Base-by-base conservation (phyloP, 345 rosid genomes). In the Firmiana major region DNA sequence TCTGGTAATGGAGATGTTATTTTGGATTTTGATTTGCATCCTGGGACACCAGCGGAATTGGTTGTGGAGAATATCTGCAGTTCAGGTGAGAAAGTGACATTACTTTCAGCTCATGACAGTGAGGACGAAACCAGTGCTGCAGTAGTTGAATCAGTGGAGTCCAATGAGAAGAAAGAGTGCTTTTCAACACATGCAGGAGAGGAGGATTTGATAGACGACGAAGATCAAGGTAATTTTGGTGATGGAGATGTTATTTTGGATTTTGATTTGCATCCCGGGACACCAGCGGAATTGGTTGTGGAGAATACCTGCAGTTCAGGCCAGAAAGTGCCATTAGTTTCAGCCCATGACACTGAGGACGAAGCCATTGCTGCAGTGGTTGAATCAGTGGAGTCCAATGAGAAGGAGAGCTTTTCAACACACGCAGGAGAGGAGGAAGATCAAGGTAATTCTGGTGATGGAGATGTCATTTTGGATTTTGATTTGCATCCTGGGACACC, bases 401-500 rank as follows among this genome's bases (percentile, higher is more conserved):
- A 43, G 80, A 84, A 82, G 83, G 75, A 77, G 63, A 69, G 38
- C 46, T 36, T n/a, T 26, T 73, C 55, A 42, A 19, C 24, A 49
- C 73, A 48, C 36, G 73, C 22, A 11, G 78, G 77, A 26, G 70
- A 51, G 48, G 77, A 3, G 17, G 68, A 84, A 69, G 89, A 78
- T 69, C 81, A 84, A 38, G 89, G 83, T n/a, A 77, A 77, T 38
- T 77, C 81, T 48, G 90, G 83, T 7, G 77, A 80, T 45, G 92
- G 88, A 36, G 99, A 95, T 85, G 87, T 95, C 69, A 84, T 95
- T 2, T 77, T 93, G 84, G 96, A 92, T 83, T 92, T 93, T 80
- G 87, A 85, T 63, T 79, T 78, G n/a, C 59, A 73, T 73, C 59
- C 49, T 65, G 84, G 21, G 34, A 19, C 76, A 68, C 82, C 77